Base-by-base conservation (phyloP, 768 basidiomycete species). In the Agrocybe chaxingu region DNA sequence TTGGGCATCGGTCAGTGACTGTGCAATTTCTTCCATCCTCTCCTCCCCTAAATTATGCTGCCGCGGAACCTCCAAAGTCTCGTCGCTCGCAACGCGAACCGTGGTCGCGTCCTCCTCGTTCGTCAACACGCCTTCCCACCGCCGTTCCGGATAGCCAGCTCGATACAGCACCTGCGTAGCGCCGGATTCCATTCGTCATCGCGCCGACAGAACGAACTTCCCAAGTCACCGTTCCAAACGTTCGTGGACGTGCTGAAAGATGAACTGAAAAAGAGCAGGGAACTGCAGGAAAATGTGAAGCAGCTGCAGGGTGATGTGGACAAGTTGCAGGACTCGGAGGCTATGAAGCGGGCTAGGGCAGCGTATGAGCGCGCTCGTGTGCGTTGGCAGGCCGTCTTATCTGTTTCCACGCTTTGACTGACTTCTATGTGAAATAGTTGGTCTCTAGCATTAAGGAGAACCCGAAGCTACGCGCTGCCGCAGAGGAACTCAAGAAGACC, bases 251-350 rank as follows among this genome's bases (percentile, higher is more conserved):
- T 95, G 13, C 74, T 99, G 40, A 84, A 80, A 58, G 94, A 97
- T 47, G 97, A 99, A 71, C 71, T 99, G 40, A 78, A 82, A 65
- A 98, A 98, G 77, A 96, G 92, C 64, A 74, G 93, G 56, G 95
- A 96, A 66, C 76, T 97, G 44, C 92, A 96, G 72, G 95, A 98
- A 32, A 96, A 96, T 69, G 88, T 98, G 42, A 95, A 94, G 73
- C 92, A 97, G 70, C 78, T 99, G 12, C 92, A 96, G 70, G 97
- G 97, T 55, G 94, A 98, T 67, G 96, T 97, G 34, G 91, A 92
- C 72, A 97, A 97, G 71, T 70, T 98, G 43, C 95, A 98, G 75
- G 97, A 98, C 66, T 93, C 92, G 47, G 93, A 96, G 64, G 88
- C 94, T 10, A 87, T 99, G 92, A 92, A 91, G 73, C 80, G 79